Evolutionary conservation across 495 filamentous ascomycete genomes (phyloP).

Genomic region (Lineolata rhizophorae): DNA sequence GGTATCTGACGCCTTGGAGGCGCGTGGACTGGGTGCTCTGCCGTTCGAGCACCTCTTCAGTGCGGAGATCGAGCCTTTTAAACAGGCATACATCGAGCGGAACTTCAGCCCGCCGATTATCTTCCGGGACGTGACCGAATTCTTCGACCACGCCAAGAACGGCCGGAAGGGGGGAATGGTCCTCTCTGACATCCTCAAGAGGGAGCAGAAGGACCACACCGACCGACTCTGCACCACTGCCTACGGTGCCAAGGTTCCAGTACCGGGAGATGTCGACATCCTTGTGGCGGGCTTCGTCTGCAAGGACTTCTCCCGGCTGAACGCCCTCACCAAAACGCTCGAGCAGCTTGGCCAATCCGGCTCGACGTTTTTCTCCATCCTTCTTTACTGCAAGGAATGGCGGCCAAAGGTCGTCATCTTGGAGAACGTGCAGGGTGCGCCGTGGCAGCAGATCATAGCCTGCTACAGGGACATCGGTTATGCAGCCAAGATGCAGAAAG

Average conservation of each 20-base stretch:
- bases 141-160: conserved; percentile 18
- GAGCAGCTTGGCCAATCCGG: conserved; percentile 40
- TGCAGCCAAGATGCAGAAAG: conserved; percentile 3
- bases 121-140: conserved; percentile 48
- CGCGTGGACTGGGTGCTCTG: conserved; percentile 11
- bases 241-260: conserved; percentile 33
- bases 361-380: conserved; percentile 42
- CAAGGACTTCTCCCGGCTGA: conserved; percentile 46
- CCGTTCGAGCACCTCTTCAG: conserved; percentile 47
- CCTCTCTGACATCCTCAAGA: no score
- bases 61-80: conserved; percentile 56
- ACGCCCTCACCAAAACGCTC: conserved; percentile 26
- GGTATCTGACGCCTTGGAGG: conserved; percentile 16
- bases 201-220: conserved; percentile 5
- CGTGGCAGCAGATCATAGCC: conserved; percentile 2
- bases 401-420: conserved; percentile 45
- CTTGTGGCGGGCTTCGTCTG: conserved; percentile 60
- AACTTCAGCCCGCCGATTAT: conserved; percentile 43
- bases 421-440: conserved; percentile 38
- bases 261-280: conserved; percentile 43
- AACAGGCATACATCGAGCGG: conserved; percentile 61
- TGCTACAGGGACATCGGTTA: conserved; percentile 28
- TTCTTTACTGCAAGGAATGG: conserved; percentile 30
- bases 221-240: no score
- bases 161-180: conserved; percentile 23